Percentiles rank a stretch among this genome's conserved stretches.
Conservation (phyloP, 768 basidiomycete genomes). For the Hydnomerulius pinastri region DNA sequence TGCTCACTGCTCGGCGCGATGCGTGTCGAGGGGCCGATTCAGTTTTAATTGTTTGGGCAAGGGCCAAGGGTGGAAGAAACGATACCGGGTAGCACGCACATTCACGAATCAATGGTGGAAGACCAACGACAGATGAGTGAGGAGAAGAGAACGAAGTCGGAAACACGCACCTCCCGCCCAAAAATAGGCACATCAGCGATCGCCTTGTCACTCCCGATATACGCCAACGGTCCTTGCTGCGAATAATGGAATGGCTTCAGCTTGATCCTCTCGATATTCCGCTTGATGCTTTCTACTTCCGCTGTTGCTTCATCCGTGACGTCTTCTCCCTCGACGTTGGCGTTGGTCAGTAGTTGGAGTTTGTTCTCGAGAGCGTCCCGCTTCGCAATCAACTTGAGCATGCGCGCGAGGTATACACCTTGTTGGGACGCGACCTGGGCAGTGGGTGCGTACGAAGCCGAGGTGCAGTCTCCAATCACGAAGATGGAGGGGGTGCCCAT, state of each 20-base stretch:
- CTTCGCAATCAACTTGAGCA: conserved; percentile 76
- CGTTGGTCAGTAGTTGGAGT: conserved; percentile 23
- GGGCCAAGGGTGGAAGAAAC: no score
- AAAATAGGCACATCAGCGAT: conserved; percentile 97
- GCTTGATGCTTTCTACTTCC: conserved; percentile 54
- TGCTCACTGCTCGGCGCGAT: no score
- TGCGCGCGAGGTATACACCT: conserved; percentile 87
- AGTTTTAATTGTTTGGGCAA: neutral
- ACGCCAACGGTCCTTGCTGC: conserved; percentile 93
- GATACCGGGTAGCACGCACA: neutral
- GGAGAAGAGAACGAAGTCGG: no score
- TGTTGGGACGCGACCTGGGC: conserved; percentile 97
- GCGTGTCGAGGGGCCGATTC: no score
- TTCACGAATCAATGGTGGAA: no score
- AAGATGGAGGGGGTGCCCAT: conserved; percentile 78
- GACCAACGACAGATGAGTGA: neutral
- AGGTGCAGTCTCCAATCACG: conserved; percentile 93
- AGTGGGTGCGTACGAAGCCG: conserved; percentile 92
- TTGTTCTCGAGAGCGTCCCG: conserved; percentile 61
- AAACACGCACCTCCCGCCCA: conserved; percentile 67
- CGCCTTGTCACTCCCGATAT: conserved; percentile 96
- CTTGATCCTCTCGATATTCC: conserved; percentile 72
- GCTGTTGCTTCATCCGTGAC: conserved; percentile 45
- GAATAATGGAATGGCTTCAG: conserved; percentile 92
- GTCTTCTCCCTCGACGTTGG: conserved; percentile 28